Conservation (phyloP, 2,329 filamentous ascomycete species). For the Ascochyta koolunga region DNA sequence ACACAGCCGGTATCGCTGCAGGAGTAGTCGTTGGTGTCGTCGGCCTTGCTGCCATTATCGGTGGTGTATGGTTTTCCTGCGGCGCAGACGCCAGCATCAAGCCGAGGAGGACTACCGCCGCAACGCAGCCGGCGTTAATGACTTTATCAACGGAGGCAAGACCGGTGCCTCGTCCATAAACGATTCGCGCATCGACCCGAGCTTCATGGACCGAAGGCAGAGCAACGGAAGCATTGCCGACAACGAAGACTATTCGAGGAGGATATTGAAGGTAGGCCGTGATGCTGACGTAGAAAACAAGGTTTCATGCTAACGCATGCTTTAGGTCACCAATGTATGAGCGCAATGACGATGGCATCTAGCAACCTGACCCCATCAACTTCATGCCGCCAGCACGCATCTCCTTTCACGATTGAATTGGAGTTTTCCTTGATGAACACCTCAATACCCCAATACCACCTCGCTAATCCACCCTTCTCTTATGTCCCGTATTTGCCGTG, state of each 20-base stretch:
- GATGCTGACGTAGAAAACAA: not conserved
- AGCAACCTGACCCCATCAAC: constrained; percentile 12
- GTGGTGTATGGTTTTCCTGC: constrained; percentile 76
- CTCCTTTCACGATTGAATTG: constrained; percentile 19
- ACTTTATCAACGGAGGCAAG: constrained; percentile 68
- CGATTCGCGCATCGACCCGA: constrained; percentile 85
- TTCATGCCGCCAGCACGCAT: constrained; percentile 11
- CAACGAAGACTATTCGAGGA: constrained; percentile 94
- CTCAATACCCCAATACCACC: constrained; percentile 22
- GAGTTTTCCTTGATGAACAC: constrained; percentile 18
- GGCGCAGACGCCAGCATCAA: constrained; percentile 75
- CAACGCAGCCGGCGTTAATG: constrained; percentile 78
- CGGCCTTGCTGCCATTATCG: constrained; percentile 68
- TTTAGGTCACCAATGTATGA: constrained; percentile 47
- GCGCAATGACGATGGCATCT: constrained; percentile 20
- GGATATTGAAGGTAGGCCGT: constrained; percentile 81
- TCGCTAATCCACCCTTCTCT: constrained; percentile 27
- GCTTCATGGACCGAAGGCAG: constrained; percentile 78
- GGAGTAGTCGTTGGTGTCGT: constrained; percentile 87
- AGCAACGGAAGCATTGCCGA: constrained; percentile 97
- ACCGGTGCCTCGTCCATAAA: constrained; percentile 73
- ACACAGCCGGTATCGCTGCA: constrained; percentile 82
- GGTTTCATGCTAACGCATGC: constrained; percentile 19
- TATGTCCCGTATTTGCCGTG: constrained; percentile 26
- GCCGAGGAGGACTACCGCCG: constrained; percentile 85